Evolutionary conservation across 495 filamentous ascomycete species (phyloP).

Genomic region (Xylaria palmicola): DNA sequence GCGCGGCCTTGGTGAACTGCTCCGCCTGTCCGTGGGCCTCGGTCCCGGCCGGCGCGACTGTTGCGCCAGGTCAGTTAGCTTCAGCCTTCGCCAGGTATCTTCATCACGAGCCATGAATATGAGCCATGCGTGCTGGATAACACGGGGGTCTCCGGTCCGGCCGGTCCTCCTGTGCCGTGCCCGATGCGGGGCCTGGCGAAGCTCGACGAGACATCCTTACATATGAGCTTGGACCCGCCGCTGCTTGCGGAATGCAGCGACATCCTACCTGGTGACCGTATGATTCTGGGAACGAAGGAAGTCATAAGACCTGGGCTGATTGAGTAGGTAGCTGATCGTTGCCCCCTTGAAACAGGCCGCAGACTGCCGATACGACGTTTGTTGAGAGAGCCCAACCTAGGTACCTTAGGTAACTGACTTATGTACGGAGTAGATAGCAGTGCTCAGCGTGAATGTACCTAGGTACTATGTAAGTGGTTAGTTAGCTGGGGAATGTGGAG

Average conservation of each 20-base stretch:
- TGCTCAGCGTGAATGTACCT: too few relatives aligned
- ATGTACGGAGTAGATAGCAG: too few relatives aligned
- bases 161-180: too few relatives aligned
- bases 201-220: conserved; percentile 35
- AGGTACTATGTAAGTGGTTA: not conserved
- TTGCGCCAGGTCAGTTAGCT: not conserved
- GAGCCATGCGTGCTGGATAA: too few relatives aligned
- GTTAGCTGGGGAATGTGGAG: not conserved
- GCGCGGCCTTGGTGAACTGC: conserved; percentile 60
- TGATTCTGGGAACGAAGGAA: conserved; percentile 17
- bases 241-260: conserved; percentile 46
- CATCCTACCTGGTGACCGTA: conserved; percentile 36
- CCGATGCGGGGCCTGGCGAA: too few relatives aligned
- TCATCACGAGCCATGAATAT: too few relatives aligned
- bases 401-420: too few relatives aligned
- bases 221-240: conserved; percentile 48
- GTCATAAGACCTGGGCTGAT: conserved; percentile 16
- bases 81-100: too few relatives aligned
- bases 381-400: too few relatives aligned
- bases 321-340: not conserved
- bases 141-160: too few relatives aligned
- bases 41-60: conserved; percentile 42
- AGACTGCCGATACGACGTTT: too few relatives aligned
- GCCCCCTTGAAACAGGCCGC: not conserved
- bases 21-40: conserved; percentile 51